A percentile compares a stretch with the other conserved stretches of the same genome.
phyloP scores from a whole-genome alignment of 1,139 yeast genomes.

The Zhuliangozyma blackwelliae region DNA sequence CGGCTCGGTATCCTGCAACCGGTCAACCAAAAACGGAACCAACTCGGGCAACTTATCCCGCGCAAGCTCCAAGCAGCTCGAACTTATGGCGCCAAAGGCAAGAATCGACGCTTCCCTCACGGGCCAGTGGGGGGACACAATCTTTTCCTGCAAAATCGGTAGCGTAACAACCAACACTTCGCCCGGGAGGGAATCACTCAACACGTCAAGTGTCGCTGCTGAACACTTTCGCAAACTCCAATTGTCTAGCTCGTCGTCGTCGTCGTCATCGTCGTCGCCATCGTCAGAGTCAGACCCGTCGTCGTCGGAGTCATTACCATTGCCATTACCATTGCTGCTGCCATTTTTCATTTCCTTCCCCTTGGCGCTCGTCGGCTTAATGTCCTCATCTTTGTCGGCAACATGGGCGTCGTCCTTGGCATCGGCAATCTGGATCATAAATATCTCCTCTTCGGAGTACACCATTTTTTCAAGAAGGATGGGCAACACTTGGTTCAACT shows the following conservation, averaged over 20 bases:
- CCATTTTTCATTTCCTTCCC: slow-evolving; percentile 39
- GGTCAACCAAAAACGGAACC: slow-evolving; percentile 79
- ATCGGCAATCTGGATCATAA: slow-evolving; percentile 65
- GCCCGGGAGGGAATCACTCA: slow-evolving; percentile 66
- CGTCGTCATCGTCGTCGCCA: slow-evolving; percentile 64
- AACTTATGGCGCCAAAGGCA: slow-evolving; percentile 93
- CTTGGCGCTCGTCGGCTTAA: slow-evolving; percentile 72
- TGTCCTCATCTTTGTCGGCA: slow-evolving; percentile 84
- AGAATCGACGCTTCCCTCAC: slow-evolving; percentile 88
- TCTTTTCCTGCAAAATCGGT: slow-evolving; percentile 71
- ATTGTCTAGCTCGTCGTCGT: slow-evolving; percentile 57
- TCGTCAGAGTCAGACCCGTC: slow-evolving; percentile 29
- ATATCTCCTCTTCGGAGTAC: slow-evolving; percentile 77
- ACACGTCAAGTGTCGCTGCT: slow-evolving; percentile 85
- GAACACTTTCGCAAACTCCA: slow-evolving; percentile 94
- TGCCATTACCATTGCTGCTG: slow-evolving; percentile 2
- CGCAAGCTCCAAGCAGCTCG: slow-evolving; percentile 75
- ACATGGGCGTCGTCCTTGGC: slow-evolving; percentile 61
- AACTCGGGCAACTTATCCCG: slow-evolving; percentile 71
- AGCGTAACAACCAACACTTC: slow-evolving; percentile 64
- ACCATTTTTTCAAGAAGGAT: slow-evolving; percentile 79
- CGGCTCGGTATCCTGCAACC: slow-evolving; percentile 72
- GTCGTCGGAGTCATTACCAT: slow-evolving; percentile 14
- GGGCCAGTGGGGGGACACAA: slow-evolving; percentile 75
- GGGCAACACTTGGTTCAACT: slow-evolving; percentile 64